phyloP scores from a whole-genome alignment of 108 stramenopile genomes.

The Pseudonitzschia multistriata region DNA sequence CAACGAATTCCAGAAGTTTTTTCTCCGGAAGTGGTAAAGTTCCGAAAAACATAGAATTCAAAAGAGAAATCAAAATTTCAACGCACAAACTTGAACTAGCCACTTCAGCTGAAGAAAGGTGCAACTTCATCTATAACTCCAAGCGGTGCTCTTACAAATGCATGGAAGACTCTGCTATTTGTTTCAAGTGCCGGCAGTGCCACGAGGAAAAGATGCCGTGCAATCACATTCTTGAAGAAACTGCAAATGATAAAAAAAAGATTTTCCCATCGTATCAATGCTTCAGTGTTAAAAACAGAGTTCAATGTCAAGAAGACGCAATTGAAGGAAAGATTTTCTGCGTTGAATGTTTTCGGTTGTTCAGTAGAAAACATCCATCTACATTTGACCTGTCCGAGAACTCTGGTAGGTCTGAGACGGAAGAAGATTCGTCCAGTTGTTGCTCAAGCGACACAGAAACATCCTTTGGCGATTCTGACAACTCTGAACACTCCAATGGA shows the following conservation, averaged over 20 bases:
- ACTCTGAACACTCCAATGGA: background rate
- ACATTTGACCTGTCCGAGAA: background rate
- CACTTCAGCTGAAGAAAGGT: background rate
- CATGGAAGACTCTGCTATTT: background rate
- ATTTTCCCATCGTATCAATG: background rate
- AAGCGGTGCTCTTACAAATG: constrained; percentile 9
- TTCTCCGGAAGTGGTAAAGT: background rate
- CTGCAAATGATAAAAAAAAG: background rate
- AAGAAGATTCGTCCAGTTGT: background rate
- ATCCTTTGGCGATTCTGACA: background rate
- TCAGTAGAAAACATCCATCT: background rate
- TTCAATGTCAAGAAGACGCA: background rate
- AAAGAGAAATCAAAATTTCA: background rate
- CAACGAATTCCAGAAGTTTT: background rate
- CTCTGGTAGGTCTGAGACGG: background rate
- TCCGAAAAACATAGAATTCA: constrained; percentile 1
- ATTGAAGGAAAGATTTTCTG: constrained; percentile 1
- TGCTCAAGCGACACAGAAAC: constrained; percentile 2
- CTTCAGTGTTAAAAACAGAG: background rate
- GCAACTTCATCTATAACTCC: background rate
- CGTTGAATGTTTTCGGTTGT: background rate
- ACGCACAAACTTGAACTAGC: background rate
- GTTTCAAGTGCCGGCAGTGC: background rate
- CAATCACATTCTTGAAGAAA: background rate
- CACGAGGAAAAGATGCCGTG: background rate